These are phyloP conservation scores for Microbotryum silenes-acaulis DNA, from an alignment of 1,284 basidiomycete species.

Conservation along the genomic window DNA sequence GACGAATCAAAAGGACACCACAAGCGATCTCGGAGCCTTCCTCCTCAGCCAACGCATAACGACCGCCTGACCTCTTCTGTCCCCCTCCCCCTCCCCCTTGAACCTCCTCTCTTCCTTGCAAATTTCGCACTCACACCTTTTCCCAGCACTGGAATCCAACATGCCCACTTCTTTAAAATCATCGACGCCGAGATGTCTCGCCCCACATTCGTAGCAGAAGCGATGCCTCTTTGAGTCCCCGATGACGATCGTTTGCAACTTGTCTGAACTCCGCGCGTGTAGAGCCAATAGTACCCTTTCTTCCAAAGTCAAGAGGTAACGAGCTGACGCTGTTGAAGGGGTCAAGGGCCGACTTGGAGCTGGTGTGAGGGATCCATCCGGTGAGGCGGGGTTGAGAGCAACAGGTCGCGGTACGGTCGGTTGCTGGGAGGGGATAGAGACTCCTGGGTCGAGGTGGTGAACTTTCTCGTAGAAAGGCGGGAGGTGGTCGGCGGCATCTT, in stretches of 20 bases:
- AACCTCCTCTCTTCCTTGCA: background rate
- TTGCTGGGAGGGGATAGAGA: background rate
- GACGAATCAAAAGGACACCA: no score
- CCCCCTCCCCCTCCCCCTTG: background rate
- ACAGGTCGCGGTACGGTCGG: background rate
- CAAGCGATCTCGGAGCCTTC: no score
- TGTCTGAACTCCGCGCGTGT: background rate
- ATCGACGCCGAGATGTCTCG: background rate
- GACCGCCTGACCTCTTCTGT: no score
- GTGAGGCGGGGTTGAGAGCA: background rate
- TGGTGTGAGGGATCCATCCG: background rate
- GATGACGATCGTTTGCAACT: background rate
- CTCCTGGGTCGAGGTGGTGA: conserved; percentile 1
- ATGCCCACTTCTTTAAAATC: no score
- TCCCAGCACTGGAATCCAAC: no score
- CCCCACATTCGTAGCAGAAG: background rate
- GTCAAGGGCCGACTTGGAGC: background rate
- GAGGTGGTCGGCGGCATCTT: background rate
- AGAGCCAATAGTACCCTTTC: background rate
- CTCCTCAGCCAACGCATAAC: no score
- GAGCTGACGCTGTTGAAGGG: background rate
- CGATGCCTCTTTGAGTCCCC: background rate
- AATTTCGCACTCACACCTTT: background rate
- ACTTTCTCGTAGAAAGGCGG: background rate
- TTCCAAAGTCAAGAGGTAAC: background rate